phyloP scores from a whole-genome alignment of 2,329 filamentous ascomycete species.

The Sphaerulina vaccinii region DNA sequence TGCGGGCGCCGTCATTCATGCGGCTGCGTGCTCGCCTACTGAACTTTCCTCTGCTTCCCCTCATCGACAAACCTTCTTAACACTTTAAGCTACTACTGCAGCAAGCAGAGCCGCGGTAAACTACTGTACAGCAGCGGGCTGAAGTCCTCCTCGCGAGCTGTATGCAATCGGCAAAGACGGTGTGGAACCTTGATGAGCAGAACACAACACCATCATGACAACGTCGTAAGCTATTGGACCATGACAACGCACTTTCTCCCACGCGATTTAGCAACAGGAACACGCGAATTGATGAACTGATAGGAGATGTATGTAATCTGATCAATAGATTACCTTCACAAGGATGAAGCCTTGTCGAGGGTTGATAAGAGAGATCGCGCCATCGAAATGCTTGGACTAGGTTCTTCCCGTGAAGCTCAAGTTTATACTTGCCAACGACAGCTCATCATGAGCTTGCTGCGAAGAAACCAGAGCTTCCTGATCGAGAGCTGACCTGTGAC shows the following conservation, averaged over 20 bases:
- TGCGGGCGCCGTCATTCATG: not conserved
- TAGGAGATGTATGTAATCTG: constrained; percentile 1
- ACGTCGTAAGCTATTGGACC: not conserved
- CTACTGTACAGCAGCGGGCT: constrained; percentile 2
- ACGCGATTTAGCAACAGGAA: not conserved
- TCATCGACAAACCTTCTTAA: constrained; percentile 12
- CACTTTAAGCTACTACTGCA: not conserved
- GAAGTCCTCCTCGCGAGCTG: constrained; percentile 5
- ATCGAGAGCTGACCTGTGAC: no score
- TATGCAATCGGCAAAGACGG: constrained; percentile 2
- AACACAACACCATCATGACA: not conserved
- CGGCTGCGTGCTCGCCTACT: constrained; percentile 11
- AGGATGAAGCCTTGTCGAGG: not conserved
- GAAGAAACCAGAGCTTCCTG: no score
- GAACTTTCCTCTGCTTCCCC: constrained; percentile 17
- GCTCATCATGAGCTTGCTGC: not conserved
- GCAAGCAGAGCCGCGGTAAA: constrained; percentile 17
- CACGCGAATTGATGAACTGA: no score
- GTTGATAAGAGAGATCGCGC: not conserved
- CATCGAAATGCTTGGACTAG: not conserved
- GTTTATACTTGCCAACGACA: not conserved
- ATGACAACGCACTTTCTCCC: no score
- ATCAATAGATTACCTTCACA: not conserved
- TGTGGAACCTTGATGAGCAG: constrained; percentile 9
- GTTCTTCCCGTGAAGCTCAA: not conserved